Evolutionary conservation across 208 protist genomes (phyloP).

Genomic region (Strigomonas galati): DNA sequence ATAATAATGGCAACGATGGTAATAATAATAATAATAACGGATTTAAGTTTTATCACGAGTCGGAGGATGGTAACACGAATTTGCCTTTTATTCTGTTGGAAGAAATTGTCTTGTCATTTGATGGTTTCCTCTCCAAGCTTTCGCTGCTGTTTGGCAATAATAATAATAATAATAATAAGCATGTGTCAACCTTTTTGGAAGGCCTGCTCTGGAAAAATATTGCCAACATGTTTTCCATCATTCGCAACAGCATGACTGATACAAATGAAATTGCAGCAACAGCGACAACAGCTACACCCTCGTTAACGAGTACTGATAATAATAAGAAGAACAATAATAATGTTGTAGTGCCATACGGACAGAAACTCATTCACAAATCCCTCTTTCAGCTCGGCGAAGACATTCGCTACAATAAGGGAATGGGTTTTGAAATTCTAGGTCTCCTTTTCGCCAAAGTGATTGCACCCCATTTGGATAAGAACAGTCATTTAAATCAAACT

Average conservation of each 20-base stretch:
- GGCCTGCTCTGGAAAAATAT: slow-evolving; percentile 6
- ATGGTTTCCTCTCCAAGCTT: slow-evolving; percentile 39
- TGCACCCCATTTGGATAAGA: slow-evolving; percentile 54
- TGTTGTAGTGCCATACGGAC: neutral
- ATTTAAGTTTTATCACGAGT: slow-evolving; percentile 55
- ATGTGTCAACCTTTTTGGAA: neutral
- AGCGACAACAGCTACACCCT: neutral
- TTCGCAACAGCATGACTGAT: neutral
- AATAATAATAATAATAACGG: neutral
- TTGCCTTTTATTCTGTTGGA: slow-evolving; percentile 86
- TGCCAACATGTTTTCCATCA: slow-evolving; percentile 2
- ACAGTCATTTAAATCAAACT: neutral
- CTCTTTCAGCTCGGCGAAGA: slow-evolving; percentile 64
- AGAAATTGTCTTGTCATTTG: slow-evolving; percentile 61
- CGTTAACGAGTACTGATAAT: slow-evolving; percentile 31
- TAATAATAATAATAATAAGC: neutral
- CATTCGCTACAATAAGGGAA: slow-evolving; percentile 82
- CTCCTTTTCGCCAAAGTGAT: slow-evolving; percentile 83
- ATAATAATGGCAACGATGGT: slow-evolving; percentile 6
- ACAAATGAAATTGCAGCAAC: neutral
- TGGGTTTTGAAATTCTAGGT: slow-evolving; percentile 83
- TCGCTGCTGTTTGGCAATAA: neutral
- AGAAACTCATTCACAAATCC: neutral
- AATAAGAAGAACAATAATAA: neutral
- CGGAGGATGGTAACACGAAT: slow-evolving; percentile 85